A percentile compares a stretch with the other conserved stretches of the same genome.
phyloP scores from a whole-genome alignment of 345 rosid genomes.

The Eucalyptus pumila region DNA sequence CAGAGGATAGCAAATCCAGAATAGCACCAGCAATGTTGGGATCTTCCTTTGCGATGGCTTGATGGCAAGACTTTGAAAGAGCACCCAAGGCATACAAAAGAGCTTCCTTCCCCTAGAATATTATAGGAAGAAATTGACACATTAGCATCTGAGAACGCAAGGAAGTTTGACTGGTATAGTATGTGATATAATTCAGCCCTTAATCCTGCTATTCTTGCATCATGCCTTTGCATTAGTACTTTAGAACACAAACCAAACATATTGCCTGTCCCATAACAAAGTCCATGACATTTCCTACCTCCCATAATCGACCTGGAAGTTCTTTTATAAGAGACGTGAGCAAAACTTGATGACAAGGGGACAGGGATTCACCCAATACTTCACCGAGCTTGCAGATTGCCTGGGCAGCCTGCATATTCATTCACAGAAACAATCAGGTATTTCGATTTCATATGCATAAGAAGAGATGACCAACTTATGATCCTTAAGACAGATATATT shows the following conservation, averaged over 20 bases:
- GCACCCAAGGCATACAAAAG: conserved; percentile 73
- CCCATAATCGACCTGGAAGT: conserved; percentile 92
- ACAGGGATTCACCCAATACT: conserved; percentile 77
- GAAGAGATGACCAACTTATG: background rate
- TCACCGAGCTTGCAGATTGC: conserved; percentile 79
- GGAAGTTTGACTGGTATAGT: background rate
- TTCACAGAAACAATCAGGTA: background rate
- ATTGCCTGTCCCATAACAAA: background rate
- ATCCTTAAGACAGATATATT: background rate
- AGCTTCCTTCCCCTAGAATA: conserved; percentile 77
- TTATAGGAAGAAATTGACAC: background rate
- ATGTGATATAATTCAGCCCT: background rate
- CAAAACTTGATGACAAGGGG: conserved; percentile 41
- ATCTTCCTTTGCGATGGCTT: conserved; percentile 53
- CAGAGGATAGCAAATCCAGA: conserved; percentile 52
- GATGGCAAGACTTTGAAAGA: conserved; percentile 64
- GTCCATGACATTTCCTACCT: conserved; percentile 28
- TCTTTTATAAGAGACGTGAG: conserved; percentile 65
- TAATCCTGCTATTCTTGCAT: background rate
- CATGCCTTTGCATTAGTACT: background rate
- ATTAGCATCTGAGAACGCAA: background rate
- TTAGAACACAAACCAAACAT: background rate
- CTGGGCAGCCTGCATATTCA: conserved; percentile 53
- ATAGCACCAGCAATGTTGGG: conserved; percentile 46
- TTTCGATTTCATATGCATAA: background rate